Evolutionary conservation across 2,329 filamentous ascomycete species (phyloP).

Genomic region (Diaporthe eres): DNA sequence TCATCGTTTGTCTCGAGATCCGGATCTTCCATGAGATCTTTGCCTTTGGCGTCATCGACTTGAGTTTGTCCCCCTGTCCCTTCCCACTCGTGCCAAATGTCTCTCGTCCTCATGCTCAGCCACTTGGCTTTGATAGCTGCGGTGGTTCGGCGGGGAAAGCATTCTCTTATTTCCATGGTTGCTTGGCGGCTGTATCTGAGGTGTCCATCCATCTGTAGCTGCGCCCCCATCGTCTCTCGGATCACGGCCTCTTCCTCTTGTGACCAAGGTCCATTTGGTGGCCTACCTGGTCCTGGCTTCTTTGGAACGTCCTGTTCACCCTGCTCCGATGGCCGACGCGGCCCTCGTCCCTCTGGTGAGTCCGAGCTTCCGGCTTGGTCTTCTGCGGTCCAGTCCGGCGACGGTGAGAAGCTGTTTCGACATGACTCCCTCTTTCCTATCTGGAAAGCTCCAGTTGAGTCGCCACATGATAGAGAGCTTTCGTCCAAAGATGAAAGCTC

Average conservation of each 20-base stretch:
- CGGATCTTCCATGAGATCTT: not conserved
- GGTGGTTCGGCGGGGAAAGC: not conserved
- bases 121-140: not conserved
- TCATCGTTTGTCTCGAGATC: not conserved
- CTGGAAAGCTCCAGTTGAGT: not conserved
- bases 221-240: not conserved
- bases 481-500: not conserved
- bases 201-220: not conserved
- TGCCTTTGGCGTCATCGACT: not conserved
- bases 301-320: not conserved
- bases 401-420: not conserved
- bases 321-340: not conserved
- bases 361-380: not conserved
- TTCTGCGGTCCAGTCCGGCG: not conserved
- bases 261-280: not conserved
- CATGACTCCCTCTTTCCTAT: not conserved
- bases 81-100: not conserved
- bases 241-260: not conserved
- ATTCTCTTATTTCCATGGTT: not conserved
- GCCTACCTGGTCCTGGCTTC: not conserved
- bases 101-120: not conserved
- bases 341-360: not conserved
- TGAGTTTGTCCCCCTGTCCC: too few relatives aligned
- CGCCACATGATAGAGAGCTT: not conserved
- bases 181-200: not conserved